Percentiles rank a stretch among this genome's conserved stretches.
Conservation (phyloP, 2,329 filamentous ascomycete species). For the Penicillium palitans region DNA sequence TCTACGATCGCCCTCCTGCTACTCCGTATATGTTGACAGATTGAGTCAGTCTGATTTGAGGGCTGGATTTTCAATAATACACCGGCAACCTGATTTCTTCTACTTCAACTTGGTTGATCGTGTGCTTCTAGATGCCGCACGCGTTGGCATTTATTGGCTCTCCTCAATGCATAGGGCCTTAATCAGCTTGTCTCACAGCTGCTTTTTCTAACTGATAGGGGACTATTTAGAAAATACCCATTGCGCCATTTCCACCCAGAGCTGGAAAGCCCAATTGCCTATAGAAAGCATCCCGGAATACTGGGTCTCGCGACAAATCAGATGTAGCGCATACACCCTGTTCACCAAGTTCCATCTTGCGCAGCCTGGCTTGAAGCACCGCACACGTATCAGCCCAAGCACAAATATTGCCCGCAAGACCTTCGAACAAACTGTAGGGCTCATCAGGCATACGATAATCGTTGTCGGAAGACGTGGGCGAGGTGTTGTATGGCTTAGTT, state of each 20-base stretch:
- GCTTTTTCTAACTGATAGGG: too few relatives aligned
- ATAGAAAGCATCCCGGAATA: slow-evolving; percentile 23
- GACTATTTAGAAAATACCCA: slow-evolving; percentile 15
- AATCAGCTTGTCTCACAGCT: too few relatives aligned
- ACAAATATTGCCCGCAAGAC: slow-evolving; percentile 42
- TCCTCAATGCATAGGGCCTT: too few relatives aligned
- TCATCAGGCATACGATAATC: slow-evolving; percentile 44
- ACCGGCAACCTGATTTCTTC: too few relatives aligned
- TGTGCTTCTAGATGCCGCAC: too few relatives aligned
- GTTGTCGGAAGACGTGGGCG: slow-evolving; percentile 16
- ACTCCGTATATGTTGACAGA: too few relatives aligned
- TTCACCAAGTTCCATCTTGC: slow-evolving; percentile 34
- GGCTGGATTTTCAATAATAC: too few relatives aligned
- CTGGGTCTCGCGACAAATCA: slow-evolving; percentile 19
- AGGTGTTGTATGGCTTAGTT: slow-evolving; percentile 37
- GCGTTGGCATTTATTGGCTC: too few relatives aligned
- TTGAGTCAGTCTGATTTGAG: too few relatives aligned
- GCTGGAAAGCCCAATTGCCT: slow-evolving; percentile 33
- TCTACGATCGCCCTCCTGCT: too few relatives aligned
- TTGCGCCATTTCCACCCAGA: slow-evolving; percentile 32
- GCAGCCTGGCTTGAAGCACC: slow-evolving; percentile 35
- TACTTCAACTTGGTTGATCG: too few relatives aligned
- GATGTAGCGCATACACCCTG: slow-evolving; percentile 2
- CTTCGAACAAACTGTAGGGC: slow-evolving; percentile 43
- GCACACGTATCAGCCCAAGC: slow-evolving; percentile 46